These are phyloP conservation scores for Aureobasidium subglaciale DNA, from an alignment of 2,329 filamentous ascomycete genomes.

Conservation along the genomic window DNA sequence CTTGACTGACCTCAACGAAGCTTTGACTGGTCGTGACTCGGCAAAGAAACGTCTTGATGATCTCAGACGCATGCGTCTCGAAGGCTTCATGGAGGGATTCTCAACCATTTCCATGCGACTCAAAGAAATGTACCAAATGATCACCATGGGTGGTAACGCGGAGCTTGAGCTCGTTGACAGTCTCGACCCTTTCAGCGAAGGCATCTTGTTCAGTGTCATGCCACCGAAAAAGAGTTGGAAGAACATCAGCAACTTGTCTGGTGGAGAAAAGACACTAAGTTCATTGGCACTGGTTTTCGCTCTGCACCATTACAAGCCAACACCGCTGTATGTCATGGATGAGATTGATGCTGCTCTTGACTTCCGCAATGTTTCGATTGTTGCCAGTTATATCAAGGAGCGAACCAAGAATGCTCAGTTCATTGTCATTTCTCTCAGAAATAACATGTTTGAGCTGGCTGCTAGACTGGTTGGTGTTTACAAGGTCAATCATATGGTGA, in stretches of 20 bases:
- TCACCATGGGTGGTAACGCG: conserved; percentile 98
- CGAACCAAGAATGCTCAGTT: conserved; percentile 98
- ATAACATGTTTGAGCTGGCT: conserved; percentile 99
- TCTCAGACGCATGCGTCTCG: conserved; percentile 77
- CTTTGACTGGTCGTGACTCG: conserved; percentile 69
- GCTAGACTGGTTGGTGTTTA: conserved; percentile 92
- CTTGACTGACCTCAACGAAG: conserved; percentile 74
- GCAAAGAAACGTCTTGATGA: conserved; percentile 92
- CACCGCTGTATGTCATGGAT: conserved; percentile 97
- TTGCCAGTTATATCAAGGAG: conserved; percentile 98
- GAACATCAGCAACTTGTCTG: conserved; percentile 92
- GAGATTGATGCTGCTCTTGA: conserved; percentile 97
- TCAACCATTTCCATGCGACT: conserved; percentile 85
- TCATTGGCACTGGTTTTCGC: conserved; percentile 95
- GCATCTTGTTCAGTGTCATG: conserved; percentile 97
- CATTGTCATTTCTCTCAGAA: conserved; percentile 93
- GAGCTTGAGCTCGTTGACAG: conserved; percentile 96
- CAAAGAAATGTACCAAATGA: conserved; percentile 99
- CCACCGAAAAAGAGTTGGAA: conserved; percentile 99
- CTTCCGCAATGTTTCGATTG: conserved; percentile 96
- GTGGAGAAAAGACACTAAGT: conserved; percentile 94
- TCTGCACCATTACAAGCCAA: conserved; percentile 95
- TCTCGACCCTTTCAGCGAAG: conserved; percentile 92
- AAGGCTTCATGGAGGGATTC: conserved; percentile 98
- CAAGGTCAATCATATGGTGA: conserved; percentile 94